phyloP scores from a whole-genome alignment of 768 basidiomycete species.

The Tylopilus balloui region DNA sequence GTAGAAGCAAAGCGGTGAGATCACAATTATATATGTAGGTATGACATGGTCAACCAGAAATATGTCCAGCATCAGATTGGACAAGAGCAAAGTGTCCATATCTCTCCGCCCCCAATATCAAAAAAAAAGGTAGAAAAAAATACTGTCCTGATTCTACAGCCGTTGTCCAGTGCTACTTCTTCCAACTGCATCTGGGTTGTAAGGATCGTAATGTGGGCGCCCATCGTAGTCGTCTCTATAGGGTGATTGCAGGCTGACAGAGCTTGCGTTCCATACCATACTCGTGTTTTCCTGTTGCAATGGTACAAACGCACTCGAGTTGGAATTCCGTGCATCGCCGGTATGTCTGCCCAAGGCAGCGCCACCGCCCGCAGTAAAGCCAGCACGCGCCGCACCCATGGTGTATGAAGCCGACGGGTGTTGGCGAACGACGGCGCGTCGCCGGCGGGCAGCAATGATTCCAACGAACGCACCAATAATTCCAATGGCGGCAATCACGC shows the following conservation, averaged over 20 bases:
- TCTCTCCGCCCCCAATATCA: neutral
- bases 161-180: slow-evolving; percentile 24
- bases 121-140: neutral
- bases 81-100: slow-evolving; percentile 11
- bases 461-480: slow-evolving; percentile 36
- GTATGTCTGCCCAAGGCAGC: slow-evolving; percentile 21
- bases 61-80: too few species aligned
- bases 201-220: slow-evolving; percentile 25
- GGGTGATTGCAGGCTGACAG: slow-evolving; percentile 39
- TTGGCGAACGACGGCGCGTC: slow-evolving; percentile 37
- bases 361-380: slow-evolving; percentile 24
- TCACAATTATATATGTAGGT: slow-evolving; percentile 12
- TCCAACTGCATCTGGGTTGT: slow-evolving; percentile 21
- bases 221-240: slow-evolving; percentile 33
- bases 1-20: neutral
- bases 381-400: slow-evolving; percentile 33
- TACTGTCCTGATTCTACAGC: slow-evolving; percentile 18
- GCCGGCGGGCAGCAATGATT: slow-evolving; percentile 47
- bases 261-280: slow-evolving; percentile 57
- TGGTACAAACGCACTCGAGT: slow-evolving; percentile 71
- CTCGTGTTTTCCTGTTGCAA: slow-evolving; percentile 58
- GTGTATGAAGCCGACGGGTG: slow-evolving; percentile 36
- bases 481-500: slow-evolving; percentile 27
- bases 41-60: neutral
- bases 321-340: slow-evolving; percentile 40